A percentile compares a stretch with the other conserved stretches of the same genome.
Conservation (phyloP, 1,284 basidiomycete genomes). For the Puccinia novopanici region DNA sequence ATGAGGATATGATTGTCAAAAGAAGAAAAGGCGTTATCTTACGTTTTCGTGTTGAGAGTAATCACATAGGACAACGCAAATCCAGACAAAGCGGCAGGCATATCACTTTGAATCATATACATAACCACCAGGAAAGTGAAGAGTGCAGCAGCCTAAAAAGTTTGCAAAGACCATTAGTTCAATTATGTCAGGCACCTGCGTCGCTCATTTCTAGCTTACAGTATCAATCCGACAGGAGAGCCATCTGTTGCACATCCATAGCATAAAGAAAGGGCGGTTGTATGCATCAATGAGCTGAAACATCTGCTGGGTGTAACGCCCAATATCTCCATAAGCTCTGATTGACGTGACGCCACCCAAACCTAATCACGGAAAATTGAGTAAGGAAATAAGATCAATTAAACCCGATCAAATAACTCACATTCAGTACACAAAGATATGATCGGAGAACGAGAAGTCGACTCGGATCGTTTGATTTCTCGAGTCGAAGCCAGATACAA, state of each 20-base stretch:
- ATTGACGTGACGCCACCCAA: slow-evolving; percentile 57
- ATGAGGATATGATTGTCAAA: slow-evolving; percentile 3
- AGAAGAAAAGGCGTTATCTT: slow-evolving; percentile 56
- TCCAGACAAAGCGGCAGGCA: slow-evolving; percentile 53
- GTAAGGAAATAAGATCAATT: background rate
- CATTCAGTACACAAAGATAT: slow-evolving; percentile 52
- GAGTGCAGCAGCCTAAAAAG: slow-evolving; percentile 47
- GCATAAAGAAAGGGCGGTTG: slow-evolving; percentile 58
- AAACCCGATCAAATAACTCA: background rate
- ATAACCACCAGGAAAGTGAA: slow-evolving; percentile 56
- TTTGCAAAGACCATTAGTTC: background rate
- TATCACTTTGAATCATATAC: slow-evolving; percentile 34
- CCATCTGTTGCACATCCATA: slow-evolving; percentile 60
- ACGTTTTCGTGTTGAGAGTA: slow-evolving; percentile 55
- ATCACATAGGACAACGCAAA: slow-evolving; percentile 55
- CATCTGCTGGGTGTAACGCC: slow-evolving; percentile 57
- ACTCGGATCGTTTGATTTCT: slow-evolving; percentile 59
- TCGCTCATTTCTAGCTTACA: slow-evolving; percentile 16
- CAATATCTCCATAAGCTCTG: slow-evolving; percentile 58
- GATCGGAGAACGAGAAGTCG: slow-evolving; percentile 57
- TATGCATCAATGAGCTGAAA: slow-evolving; percentile 58
- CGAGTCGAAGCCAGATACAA: slow-evolving; percentile 58
- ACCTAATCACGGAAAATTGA: slow-evolving; percentile 55
- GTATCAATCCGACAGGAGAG: slow-evolving; percentile 58
- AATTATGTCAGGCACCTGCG: background rate